These are phyloP conservation scores for Hirschfeldia incana DNA, from an alignment of 345 rosid genomes.

Conservation along the genomic window DNA sequence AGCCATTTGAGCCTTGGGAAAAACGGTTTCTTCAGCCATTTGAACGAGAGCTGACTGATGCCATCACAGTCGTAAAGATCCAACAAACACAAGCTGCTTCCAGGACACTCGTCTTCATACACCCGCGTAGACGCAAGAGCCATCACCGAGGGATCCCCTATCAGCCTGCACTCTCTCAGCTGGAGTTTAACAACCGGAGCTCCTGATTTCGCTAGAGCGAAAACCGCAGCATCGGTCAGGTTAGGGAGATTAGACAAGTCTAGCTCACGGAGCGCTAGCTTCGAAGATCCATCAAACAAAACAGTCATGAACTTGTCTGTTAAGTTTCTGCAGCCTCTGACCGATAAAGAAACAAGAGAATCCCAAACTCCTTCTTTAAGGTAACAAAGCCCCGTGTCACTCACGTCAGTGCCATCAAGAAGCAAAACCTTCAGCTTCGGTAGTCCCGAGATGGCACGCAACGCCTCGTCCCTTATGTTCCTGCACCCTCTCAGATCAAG, in stretches of 20 bases:
- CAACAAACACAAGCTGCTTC: conserved; percentile 64
- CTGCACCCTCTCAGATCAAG: conserved; percentile 84
- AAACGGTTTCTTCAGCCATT: conserved; percentile 86
- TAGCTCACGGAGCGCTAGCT: conserved; percentile 60
- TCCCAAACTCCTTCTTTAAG: conserved; percentile 50
- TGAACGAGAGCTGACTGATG: conserved; percentile 69
- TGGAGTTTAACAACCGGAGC: conserved; percentile 71
- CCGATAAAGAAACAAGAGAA: conserved; percentile 68
- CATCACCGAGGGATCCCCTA: conserved; percentile 81
- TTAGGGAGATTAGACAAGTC: conserved; percentile 81
- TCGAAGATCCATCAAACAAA: conserved; percentile 71
- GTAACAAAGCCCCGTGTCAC: conserved; percentile 62
- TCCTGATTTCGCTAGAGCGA: conserved; percentile 60
- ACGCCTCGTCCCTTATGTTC: conserved; percentile 71
- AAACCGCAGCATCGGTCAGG: conserved; percentile 68
- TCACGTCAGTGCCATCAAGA: conserved; percentile 68
- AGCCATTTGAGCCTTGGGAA: conserved; percentile 88
- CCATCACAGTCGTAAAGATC: conserved; percentile 71
- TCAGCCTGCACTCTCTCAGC: conserved; percentile 79
- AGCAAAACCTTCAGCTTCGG: conserved; percentile 54
- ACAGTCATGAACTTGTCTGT: conserved; percentile 70
- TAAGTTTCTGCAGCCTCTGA: conserved; percentile 85
- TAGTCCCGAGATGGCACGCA: conserved; percentile 62
- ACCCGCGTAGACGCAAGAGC: conserved; percentile 77
- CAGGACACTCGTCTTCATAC: conserved; percentile 62